Evolutionary conservation across 805 yeast species (phyloP).

Genomic region (Barnettozyma siamensis): DNA sequence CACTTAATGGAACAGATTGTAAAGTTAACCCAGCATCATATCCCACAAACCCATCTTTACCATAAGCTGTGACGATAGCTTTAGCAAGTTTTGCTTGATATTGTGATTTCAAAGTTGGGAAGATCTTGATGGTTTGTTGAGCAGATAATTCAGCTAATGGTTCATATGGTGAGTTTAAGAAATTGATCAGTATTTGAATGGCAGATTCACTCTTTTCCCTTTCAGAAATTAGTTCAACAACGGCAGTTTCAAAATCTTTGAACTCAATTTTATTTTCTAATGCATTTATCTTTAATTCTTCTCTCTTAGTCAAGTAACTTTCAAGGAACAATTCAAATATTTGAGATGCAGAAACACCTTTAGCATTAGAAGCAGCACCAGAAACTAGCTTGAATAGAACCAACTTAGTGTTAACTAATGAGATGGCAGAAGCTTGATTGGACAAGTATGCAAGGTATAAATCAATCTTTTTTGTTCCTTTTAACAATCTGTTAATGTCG

Average conservation of each 20-base stretch:
- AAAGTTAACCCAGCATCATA: constrained; percentile 52
- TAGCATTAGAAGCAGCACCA: constrained; percentile 28
- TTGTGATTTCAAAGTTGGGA: constrained; percentile 51
- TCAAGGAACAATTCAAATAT: constrained; percentile 41
- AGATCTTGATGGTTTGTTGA: constrained; percentile 47
- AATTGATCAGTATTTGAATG: constrained; percentile 52
- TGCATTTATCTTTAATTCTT: constrained; percentile 38
- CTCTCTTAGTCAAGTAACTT: constrained; percentile 42
- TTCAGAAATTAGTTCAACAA: constrained; percentile 55
- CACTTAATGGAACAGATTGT: constrained; percentile 48
- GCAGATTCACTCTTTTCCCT: constrained; percentile 55
- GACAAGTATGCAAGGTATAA: constrained; percentile 59
- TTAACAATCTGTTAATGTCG: constrained; percentile 36
- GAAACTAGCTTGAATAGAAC: constrained; percentile 42
- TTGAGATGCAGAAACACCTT: constrained; percentile 42
- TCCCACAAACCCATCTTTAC: constrained; percentile 31
- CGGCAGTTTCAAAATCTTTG: constrained; percentile 46
- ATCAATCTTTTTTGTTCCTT: constrained; percentile 50
- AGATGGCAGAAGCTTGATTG: constrained; percentile 53
- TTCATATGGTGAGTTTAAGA: constrained; percentile 42
- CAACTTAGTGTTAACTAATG: constrained; percentile 52
- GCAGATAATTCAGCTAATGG: constrained; percentile 44
- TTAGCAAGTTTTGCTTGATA: constrained; percentile 52
- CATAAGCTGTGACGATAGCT: constrained; percentile 51
- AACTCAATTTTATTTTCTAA: constrained; percentile 44